Evolutionary conservation across 805 yeast species (phyloP).

Genomic region (Torulaspora delbrueckii): DNA sequence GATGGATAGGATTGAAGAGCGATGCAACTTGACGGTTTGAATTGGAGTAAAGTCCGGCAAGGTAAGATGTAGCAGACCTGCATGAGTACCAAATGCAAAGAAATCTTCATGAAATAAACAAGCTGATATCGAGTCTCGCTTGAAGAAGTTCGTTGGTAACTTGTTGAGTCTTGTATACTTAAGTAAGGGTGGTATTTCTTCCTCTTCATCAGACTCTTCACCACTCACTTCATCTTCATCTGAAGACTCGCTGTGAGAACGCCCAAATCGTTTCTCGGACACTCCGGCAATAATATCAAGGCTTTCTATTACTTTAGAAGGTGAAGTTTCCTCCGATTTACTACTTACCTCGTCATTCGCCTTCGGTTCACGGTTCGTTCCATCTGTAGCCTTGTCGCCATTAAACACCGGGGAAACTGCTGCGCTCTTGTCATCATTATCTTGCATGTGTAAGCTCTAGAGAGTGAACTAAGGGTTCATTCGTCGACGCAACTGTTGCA

Average conservation of each 20-base stretch:
- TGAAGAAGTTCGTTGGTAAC: conserved; percentile 67
- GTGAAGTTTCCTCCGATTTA: neutral
- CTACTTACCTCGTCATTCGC: neutral
- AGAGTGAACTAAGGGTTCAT: neutral
- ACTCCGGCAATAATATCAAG: neutral
- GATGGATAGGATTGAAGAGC: conserved; percentile 74
- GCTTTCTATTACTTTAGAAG: neutral
- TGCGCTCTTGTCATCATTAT: neutral
- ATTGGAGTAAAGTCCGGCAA: conserved; percentile 54
- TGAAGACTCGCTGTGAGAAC: neutral
- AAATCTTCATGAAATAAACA: conserved; percentile 54
- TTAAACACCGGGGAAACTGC: neutral
- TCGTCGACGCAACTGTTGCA: neutral
- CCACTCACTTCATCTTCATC: conserved; percentile 22
- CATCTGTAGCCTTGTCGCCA: neutral
- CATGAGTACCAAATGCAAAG: conserved; percentile 82
- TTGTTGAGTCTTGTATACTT: conserved; percentile 67
- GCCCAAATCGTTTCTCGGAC: neutral
- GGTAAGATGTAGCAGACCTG: conserved; percentile 72
- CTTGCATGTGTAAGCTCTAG: neutral
- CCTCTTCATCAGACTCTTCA: conserved; percentile 39
- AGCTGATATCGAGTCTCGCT: conserved; percentile 72
- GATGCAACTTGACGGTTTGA: conserved; percentile 75
- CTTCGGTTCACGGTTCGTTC: neutral
- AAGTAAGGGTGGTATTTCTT: conserved; percentile 62